Conservation (phyloP, 371 early-diverging fungal species). For the Conidiobolus incongruus region DNA sequence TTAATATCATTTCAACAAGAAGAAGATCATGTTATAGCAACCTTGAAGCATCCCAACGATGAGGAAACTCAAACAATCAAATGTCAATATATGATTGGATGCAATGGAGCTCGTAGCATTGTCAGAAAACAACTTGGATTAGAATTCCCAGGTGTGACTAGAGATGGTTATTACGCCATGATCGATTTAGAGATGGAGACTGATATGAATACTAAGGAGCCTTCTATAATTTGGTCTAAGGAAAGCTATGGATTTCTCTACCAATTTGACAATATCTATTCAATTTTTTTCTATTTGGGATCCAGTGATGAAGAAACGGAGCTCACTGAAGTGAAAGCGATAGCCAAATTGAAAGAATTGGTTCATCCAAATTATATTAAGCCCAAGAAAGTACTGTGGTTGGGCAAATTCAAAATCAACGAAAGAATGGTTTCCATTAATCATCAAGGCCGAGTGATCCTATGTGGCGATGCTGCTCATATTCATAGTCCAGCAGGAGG, state of each 20-base stretch:
- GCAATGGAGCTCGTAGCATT: slow-evolving; percentile 12
- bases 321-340: slow-evolving; percentile 4
- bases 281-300: neutral
- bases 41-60: neutral
- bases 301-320: slow-evolving; percentile 5
- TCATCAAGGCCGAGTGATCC: slow-evolving; percentile 10
- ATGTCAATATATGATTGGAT: slow-evolving; percentile 11
- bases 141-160: slow-evolving; percentile 8
- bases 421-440: slow-evolving; percentile 9
- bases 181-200: slow-evolving; percentile 2
- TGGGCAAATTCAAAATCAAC: slow-evolving; percentile 11
- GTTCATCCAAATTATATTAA: slow-evolving; percentile 5
- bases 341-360: slow-evolving; percentile 6
- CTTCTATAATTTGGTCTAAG: neutral
- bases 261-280: neutral
- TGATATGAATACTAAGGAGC: neutral
- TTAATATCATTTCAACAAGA: neutral
- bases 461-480: slow-evolving; percentile 16
- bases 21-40: slow-evolving; percentile 2
- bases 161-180: slow-evolving; percentile 3
- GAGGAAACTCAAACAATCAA: slow-evolving; percentile 6
- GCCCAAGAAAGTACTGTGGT: slow-evolving; percentile 7
- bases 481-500: slow-evolving; percentile 10
- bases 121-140: slow-evolving; percentile 10
- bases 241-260: neutral